Base-by-base conservation (phyloP, 345 rosid genomes). In the Camelina hispida region DNA sequence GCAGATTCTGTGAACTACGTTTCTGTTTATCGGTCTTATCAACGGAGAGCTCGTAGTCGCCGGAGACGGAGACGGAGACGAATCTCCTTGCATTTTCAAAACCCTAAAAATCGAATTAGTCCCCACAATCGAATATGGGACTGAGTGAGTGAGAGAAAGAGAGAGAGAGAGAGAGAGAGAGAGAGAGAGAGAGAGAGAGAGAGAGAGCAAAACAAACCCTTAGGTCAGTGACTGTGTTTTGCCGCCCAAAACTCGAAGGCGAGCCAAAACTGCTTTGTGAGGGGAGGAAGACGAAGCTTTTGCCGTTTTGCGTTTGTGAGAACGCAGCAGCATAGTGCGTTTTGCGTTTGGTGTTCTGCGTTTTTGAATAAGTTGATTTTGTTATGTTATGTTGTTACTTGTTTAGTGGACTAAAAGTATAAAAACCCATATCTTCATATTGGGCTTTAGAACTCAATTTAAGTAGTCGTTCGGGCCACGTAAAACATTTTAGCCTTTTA, bases 1-100 rank as follows among this genome's bases (percentile, higher is more conserved):
- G 79, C 93, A 88, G 77, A 94, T 94, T 82, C 90, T 79, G 84
- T 86, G 91, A 52, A 95, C 90, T 1, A 82, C 93, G 73, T 85
- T 83, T 72, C 80, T 87, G 86, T 90, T 90, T 59, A 95, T 95
- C 17, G 91, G 88, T 77, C 74, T 85, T 18, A 95, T 95, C 59
- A 78, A 54, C 5, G 85, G 64, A 48, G 89, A 85, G 47, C 63
- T 35, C 6, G 32, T 34, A 20, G 70, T 69, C 1, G 82, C 28
- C 43, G 77, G 38, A 52, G 71, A 68, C 48, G 75, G 32, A 50
- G 71, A 68, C 48, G 75, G 22, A 46, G 71, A 71, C 47, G 76
- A 47, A 43, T 38, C 56, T 66, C 14, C 64, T 66, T 83, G 82
- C 90, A 85, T 84, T 68, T n/a, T 69, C 22, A 0, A 58, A 47